Percentiles rank a stretch among this genome's conserved stretches.
phyloP scores from a whole-genome alignment of 768 basidiomycete species.

The Amanita molliuscula region DNA sequence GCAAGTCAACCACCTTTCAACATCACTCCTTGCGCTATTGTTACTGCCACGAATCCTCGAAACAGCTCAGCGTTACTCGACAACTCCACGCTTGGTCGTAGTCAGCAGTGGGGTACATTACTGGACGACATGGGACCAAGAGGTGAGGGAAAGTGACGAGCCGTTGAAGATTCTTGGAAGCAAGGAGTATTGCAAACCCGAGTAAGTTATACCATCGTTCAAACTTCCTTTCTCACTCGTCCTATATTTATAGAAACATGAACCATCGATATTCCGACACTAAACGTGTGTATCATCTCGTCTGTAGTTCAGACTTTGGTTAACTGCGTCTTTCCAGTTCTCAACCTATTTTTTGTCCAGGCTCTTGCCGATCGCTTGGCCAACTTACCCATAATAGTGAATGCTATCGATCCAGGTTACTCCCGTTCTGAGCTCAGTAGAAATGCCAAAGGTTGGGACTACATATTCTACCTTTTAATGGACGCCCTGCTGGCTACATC shows the following conservation, averaged over 20 bases:
- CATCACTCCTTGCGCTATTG: slow-evolving; percentile 26
- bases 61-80: slow-evolving; percentile 21
- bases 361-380: slow-evolving; percentile 21
- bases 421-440: slow-evolving; percentile 26
- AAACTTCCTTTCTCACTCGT: neutral
- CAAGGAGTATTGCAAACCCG: slow-evolving; percentile 17
- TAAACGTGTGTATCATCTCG: slow-evolving; percentile 19
- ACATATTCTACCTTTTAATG: slow-evolving; percentile 13
- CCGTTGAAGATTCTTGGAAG: slow-evolving; percentile 22
- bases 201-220: slow-evolving; percentile 8
- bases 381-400: slow-evolving; percentile 20
- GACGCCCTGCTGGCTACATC: slow-evolving; percentile 23
- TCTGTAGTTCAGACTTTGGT: neutral
- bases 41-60: slow-evolving; percentile 32
- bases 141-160: slow-evolving; percentile 16
- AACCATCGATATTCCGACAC: slow-evolving; percentile 19
- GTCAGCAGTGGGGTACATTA: slow-evolving; percentile 34
- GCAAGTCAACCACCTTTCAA: slow-evolving; percentile 36
- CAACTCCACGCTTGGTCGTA: slow-evolving; percentile 27
- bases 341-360: slow-evolving; percentile 29
- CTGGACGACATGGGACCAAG: slow-evolving; percentile 14
- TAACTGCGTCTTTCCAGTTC: slow-evolving; percentile 17
- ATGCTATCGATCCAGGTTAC: slow-evolving; percentile 30
- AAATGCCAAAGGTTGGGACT: slow-evolving; percentile 12
- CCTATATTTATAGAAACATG: slow-evolving; percentile 7